These are phyloP conservation scores for Vanderwaltozyma tropicalis DNA, from an alignment of 805 yeast species.

Conservation along the genomic window DNA sequence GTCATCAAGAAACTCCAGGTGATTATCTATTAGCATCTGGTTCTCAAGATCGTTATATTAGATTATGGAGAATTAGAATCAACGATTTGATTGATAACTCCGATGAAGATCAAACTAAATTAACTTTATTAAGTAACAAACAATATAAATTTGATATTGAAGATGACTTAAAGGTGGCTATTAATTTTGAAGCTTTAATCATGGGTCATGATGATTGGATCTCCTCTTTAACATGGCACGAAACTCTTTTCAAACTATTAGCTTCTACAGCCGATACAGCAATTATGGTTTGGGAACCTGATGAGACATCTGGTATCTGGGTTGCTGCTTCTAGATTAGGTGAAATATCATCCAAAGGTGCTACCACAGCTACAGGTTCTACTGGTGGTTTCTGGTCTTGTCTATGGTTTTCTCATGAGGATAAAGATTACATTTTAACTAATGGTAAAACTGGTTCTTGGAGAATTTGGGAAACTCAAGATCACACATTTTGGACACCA, in stretches of 20 bases:
- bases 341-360: constrained; percentile 90
- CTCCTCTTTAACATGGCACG: constrained; percentile 72
- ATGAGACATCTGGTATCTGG: constrained; percentile 82
- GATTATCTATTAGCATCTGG: constrained; percentile 74
- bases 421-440: constrained; percentile 50
- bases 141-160: constrained; percentile 48
- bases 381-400: constrained; percentile 64
- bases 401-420: constrained; percentile 49
- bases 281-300: constrained; percentile 89
- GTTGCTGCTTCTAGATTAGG: constrained; percentile 72
- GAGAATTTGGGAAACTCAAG: constrained; percentile 53
- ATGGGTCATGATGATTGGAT: constrained; percentile 99
- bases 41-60: constrained; percentile 83
- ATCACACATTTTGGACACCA: constrained; percentile 34
- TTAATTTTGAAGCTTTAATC: constrained; percentile 82
- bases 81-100: constrained; percentile 47
- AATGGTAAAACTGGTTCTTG: constrained; percentile 91
- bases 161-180: constrained; percentile 35
- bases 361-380: constrained; percentile 96
- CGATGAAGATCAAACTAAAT: constrained; percentile 38
- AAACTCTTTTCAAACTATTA: constrained; percentile 43
- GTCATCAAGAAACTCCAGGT: constrained; percentile 34
- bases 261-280: constrained; percentile 92
- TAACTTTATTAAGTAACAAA: constrained; percentile 56
- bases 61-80: constrained; percentile 71